Evolutionary conservation across 2,329 filamentous ascomycete species (phyloP), one percentile per base, ranked within the genome.

Genomic region (Phialophora chinensis): DNA sequence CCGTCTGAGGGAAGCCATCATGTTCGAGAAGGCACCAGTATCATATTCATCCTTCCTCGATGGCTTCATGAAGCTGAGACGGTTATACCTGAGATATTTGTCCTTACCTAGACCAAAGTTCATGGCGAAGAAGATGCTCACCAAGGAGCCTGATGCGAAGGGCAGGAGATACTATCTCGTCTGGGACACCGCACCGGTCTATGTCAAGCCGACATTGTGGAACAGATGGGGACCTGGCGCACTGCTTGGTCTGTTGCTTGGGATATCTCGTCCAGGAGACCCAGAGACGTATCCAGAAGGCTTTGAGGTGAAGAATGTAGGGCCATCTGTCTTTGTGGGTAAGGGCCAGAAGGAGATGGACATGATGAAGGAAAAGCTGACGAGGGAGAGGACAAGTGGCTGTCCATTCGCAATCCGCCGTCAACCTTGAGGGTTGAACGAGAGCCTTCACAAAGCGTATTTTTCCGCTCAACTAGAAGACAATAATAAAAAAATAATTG

Each of bases 171-270:
- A 83, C 61, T 75, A 78, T 72, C 75, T 79, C 0, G 71, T 80
- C 44, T 91, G 87, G 77, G 82, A 88, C 29, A 85, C 86, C 11
- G 84, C 87, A 55, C 90, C 90, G 2, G 91, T 86, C 77, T 91
- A 91, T 76, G 81, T 86, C 27, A 82, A 84, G 67, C 82, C 82
- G 31, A 89, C 85, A 0, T 75, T 85, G 49, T 86, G 83, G 86
- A 86, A 83, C 72, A 85, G 86, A 66, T 92, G 85, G 87, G 86
- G 86, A 1, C 88, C 83, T 0, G 75, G 76, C 66, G 87, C 83
- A 0, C 83, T 83, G 81, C 65, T 86, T 11, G 81, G 79, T 31
- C 77, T 83, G 73, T 56, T 79, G 4, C 71, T 82, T 31, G 83
- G 84, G 2, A 75, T 78, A 23, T 79, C 81, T 27, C 70, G 85